Evolutionary conservation across 2,329 filamentous ascomycete genomes (phyloP), one percentile per base, ranked within the genome.

Genomic region (Clonostachys rhizophaga): DNA sequence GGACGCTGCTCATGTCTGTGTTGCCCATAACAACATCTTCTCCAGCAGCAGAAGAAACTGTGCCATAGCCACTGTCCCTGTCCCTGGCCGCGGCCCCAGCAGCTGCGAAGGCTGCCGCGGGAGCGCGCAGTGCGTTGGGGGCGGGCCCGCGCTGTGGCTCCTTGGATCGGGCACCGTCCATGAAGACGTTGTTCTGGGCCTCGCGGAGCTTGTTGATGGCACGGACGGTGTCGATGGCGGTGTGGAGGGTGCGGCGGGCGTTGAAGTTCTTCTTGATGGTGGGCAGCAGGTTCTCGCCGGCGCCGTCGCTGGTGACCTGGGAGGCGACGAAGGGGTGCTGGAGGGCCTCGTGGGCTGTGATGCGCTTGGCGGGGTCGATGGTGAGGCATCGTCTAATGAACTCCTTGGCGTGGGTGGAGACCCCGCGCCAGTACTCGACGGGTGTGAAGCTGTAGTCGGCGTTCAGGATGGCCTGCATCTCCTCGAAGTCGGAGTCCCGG

Each of bases 391-490:
- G 80, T 56, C 86, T 84, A 70, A 99, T 96, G 68, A 99, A 99
- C 56, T 95, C 88, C 59, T 95, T 88, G 40, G 92, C 89, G 43
- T 83, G 79, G 45, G 85, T 77, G 20, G 90, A 95, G 52, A 99
- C 92, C 50, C 89, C 90, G 52, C 91, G 87, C 94, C 94, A 99
- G 76, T 97, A 97, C 65, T 96, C 92, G 51, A 89, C 71, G 2
- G 94, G 94, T 5, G 89, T 92, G 68, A 97, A 99, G 61, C 84
- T 88, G 75, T 97, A 99, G 72, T 97, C 92, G 50, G 94, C 94
- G 52, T 91, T 88, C 48, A 97, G 82, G 63, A 99, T 99, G 57
- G 94, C 94, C 72, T 97, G 92, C 92, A 99, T 97, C 72, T 99
- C 94, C 72, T 99, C 94, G 61, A 97, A 85, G 69, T 99, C 96